These are phyloP conservation scores for Chaetomium strumarium DNA, from an alignment of 2,329 filamentous ascomycete species.

Conservation along the genomic window DNA sequence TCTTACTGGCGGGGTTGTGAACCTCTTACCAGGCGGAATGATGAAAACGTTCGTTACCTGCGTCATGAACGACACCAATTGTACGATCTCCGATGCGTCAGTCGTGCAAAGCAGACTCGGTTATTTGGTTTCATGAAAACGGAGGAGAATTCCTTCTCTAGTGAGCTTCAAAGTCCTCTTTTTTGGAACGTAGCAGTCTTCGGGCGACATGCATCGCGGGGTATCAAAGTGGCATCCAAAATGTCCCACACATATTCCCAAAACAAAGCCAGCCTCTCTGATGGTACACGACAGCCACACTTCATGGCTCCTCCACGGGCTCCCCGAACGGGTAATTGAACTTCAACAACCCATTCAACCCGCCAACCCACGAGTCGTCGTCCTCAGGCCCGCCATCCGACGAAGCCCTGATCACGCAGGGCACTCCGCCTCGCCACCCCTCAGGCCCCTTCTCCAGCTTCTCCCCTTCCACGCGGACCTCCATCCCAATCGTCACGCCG, in stretches of 20 bases:
- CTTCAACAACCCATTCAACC: constrained; percentile 86
- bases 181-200: too few relatives aligned
- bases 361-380: constrained; percentile 95
- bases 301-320: constrained; percentile 16
- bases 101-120: too few relatives aligned
- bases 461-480: constrained; percentile 85
- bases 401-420: constrained; percentile 72
- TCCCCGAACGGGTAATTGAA: constrained; percentile 97
- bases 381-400: constrained; percentile 47
- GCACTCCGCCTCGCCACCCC: constrained; percentile 71
- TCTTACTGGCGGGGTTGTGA: too few relatives aligned
- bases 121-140: too few relatives aligned
- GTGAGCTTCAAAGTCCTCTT: too few relatives aligned
- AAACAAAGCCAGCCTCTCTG: neutral
- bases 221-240: too few relatives aligned
- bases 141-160: too few relatives aligned
- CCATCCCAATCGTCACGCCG: constrained; percentile 67
- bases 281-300: neutral
- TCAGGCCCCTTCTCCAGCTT: constrained; percentile 52
- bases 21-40: too few relatives aligned
- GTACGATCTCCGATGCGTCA: too few relatives aligned
- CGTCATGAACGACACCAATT: too few relatives aligned
- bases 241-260: neutral
- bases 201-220: too few relatives aligned
- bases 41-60: too few relatives aligned